Conservation (phyloP, 805 yeast species). For the Tetrapisispora pingtungensis region DNA sequence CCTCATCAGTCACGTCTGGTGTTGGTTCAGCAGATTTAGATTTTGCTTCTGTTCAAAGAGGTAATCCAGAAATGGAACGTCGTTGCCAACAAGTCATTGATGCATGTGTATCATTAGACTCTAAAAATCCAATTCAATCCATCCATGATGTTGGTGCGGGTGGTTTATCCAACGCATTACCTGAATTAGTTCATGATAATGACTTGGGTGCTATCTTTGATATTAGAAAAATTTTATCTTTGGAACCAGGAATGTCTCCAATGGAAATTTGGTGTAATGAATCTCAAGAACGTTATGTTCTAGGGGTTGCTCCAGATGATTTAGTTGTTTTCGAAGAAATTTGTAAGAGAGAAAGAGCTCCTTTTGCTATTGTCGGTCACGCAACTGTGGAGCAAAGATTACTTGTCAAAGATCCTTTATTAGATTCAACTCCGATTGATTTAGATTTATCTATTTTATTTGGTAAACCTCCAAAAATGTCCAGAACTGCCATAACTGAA, state of each 20-base stretch:
- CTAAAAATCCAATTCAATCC: slow-evolving; percentile 73
- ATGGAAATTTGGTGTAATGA: slow-evolving; percentile 99
- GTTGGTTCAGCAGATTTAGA: slow-evolving; percentile 94
- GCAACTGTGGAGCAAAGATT: slow-evolving; percentile 84
- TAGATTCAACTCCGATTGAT: slow-evolving; percentile 83
- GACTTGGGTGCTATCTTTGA: slow-evolving; percentile 91
- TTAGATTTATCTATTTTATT: slow-evolving; percentile 89
- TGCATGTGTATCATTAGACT: slow-evolving; percentile 78
- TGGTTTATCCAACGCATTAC: slow-evolving; percentile 93
- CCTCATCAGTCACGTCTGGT: slow-evolving; percentile 92
- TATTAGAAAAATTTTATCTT: slow-evolving; percentile 76
- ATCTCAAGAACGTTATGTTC: slow-evolving; percentile 95
- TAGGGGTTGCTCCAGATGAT: slow-evolving; percentile 80
- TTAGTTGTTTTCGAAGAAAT: slow-evolving; percentile 61
- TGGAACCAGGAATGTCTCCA: slow-evolving; percentile 98
- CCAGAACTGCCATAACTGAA: slow-evolving; percentile 59
- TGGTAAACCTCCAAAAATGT: slow-evolving; percentile 96
- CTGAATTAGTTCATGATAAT: slow-evolving; percentile 95
- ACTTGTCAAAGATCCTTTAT: slow-evolving; percentile 65
- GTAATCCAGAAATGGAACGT: slow-evolving; percentile 98
- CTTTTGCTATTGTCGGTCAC: slow-evolving; percentile 89
- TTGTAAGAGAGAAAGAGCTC: slow-evolving; percentile 93
- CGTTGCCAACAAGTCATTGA: slow-evolving; percentile 98
- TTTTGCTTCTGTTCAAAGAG: slow-evolving; percentile 98
- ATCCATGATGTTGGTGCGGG: slow-evolving; percentile 99